Conservation (phyloP, 2,329 filamentous ascomycete genomes). For the Arachnopeziza araneosa region DNA sequence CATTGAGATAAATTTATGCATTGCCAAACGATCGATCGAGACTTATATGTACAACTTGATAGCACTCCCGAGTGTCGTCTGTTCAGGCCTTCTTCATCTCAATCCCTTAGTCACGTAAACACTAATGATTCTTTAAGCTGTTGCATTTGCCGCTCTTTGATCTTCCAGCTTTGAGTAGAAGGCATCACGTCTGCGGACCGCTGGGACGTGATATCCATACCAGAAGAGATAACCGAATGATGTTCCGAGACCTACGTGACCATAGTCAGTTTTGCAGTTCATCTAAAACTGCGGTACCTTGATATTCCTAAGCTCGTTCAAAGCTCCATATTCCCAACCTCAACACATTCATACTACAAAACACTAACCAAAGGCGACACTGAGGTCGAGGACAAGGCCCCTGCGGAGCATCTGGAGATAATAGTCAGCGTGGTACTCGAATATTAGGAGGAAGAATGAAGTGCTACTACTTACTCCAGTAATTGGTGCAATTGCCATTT, state of each 20-base stretch:
- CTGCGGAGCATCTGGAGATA: constrained; percentile 49
- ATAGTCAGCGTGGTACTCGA: constrained; percentile 27
- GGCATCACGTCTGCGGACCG: constrained; percentile 34
- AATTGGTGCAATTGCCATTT: constrained; percentile 34
- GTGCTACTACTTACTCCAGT: constrained; percentile 29
- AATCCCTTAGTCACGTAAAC: not conserved
- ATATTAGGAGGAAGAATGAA: too few relatives aligned
- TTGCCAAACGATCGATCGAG: constrained; percentile 23
- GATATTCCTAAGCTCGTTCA: not conserved
- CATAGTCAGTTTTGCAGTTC: not conserved
- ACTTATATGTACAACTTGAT: constrained; percentile 28
- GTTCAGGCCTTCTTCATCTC: not conserved
- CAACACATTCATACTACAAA: not conserved
- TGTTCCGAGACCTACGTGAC: constrained; percentile 44
- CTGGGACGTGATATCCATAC: constrained; percentile 44
- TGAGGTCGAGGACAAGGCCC: constrained; percentile 52
- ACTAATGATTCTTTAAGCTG: constrained; percentile 13
- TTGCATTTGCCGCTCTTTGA: constrained; percentile 31
- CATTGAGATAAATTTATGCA: constrained; percentile 12
- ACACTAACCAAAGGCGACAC: constrained; percentile 48
- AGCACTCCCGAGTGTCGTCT: constrained; percentile 1
- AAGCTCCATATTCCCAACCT: not conserved
- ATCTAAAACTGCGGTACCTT: not conserved
- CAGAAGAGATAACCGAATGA: constrained; percentile 49
- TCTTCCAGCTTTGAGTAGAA: constrained; percentile 39